A percentile compares a stretch with the other conserved stretches of the same genome.
phyloP scores from a whole-genome alignment of 345 rosid species.

The Conringia planisiliqua region DNA sequence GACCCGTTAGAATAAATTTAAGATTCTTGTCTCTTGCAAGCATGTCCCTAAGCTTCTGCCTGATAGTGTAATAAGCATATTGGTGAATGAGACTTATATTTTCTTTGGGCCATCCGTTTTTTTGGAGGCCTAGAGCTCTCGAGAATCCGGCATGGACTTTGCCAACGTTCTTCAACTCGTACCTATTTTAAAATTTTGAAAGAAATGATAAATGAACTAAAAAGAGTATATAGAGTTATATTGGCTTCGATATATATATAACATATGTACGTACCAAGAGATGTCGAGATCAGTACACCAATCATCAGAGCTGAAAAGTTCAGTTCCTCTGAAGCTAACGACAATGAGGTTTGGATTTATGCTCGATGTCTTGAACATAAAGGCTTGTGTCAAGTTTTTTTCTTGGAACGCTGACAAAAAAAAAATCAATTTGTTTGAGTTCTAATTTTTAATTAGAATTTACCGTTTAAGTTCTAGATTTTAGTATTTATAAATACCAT shows the following conservation, averaged over 20 bases:
- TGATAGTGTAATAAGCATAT: conserved; percentile 54
- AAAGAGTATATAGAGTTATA: not conserved
- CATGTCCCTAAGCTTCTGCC: conserved; percentile 38
- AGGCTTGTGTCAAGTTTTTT: conserved; percentile 43
- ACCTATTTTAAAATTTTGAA: not conserved
- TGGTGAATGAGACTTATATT: conserved; percentile 2
- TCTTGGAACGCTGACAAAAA: conserved; percentile 32
- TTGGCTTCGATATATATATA: conserved; percentile 9
- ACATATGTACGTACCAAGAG: conserved; percentile 50
- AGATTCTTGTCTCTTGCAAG: conserved; percentile 27
- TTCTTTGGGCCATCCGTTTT: conserved; percentile 48
- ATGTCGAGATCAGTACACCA: conserved; percentile 51
- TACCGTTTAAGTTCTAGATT: too few relatives aligned
- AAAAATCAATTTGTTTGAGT: too few relatives aligned
- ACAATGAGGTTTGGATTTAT: conserved; percentile 42
- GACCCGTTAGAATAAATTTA: conserved; percentile 61
- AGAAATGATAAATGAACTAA: not conserved
- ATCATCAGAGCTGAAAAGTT: conserved; percentile 44
- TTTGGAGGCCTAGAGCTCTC: conserved; percentile 57
- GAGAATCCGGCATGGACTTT: conserved; percentile 61
- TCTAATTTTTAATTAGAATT: too few relatives aligned
- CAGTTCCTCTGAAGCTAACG: conserved; percentile 60
- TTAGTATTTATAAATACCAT: too few relatives aligned
- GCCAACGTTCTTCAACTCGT: conserved; percentile 32
- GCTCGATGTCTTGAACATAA: conserved; percentile 36